These are phyloP conservation scores for Claviceps sorghi DNA, from an alignment of 2,329 filamentous ascomycete species.

Conservation along the genomic window DNA sequence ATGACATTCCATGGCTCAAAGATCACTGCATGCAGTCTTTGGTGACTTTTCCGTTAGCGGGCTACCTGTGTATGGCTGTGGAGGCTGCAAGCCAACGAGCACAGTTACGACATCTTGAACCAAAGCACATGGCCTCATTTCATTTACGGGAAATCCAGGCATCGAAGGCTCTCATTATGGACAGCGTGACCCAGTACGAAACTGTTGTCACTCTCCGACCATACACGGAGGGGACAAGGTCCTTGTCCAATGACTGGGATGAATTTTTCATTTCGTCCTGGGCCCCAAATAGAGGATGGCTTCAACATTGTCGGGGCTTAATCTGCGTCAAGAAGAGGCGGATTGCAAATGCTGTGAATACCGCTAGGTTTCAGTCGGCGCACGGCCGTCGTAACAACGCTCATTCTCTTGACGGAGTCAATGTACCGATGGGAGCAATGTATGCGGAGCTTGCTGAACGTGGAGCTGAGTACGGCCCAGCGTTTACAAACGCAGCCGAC, in stretches of 20 bases:
- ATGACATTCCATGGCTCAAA: conserved; percentile 41
- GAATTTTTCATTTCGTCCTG: conserved; percentile 44
- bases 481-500: conserved; percentile 11
- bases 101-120: conserved; percentile 10
- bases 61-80: conserved; percentile 35
- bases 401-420: neutral
- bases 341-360: conserved; percentile 10
- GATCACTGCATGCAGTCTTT: conserved; percentile 44
- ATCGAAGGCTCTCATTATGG: conserved; percentile 14
- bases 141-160: conserved; percentile 15
- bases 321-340: conserved; percentile 20
- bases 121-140: conserved; percentile 10
- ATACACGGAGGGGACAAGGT: conserved; percentile 15
- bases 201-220: conserved; percentile 12
- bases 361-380: neutral
- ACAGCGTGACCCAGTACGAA: conserved; percentile 14
- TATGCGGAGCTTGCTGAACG: conserved; percentile 13
- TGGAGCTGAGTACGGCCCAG: conserved; percentile 14
- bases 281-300: conserved; percentile 37
- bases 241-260: conserved; percentile 31
- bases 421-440: conserved; percentile 9
- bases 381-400: neutral
- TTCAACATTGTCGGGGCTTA: conserved; percentile 41
- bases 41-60: conserved; percentile 40
- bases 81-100: conserved; percentile 29